phyloP scores from a whole-genome alignment of 169 alveolate species.

The Babesia gibsoni region DNA sequence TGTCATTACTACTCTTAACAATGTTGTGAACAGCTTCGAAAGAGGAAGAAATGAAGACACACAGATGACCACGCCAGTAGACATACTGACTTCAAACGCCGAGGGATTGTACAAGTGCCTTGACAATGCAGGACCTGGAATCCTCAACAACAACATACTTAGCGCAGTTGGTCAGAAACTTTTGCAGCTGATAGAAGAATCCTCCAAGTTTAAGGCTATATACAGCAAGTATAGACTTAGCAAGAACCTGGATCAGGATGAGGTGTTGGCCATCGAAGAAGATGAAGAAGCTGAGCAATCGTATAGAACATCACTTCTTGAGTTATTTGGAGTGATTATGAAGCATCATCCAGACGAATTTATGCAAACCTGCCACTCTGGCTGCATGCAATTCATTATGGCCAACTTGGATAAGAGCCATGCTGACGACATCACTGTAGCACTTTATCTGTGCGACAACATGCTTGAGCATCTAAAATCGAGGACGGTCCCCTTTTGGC shows the following conservation, averaged over 20 bases:
- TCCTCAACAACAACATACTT: constrained; percentile 43
- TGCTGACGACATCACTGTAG: constrained; percentile 77
- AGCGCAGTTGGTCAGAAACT: constrained; percentile 38
- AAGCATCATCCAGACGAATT: constrained; percentile 77
- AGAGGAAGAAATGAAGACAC: constrained; percentile 64
- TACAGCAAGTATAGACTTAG: constrained; percentile 67
- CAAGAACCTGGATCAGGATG: constrained; percentile 77
- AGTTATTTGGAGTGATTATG: constrained; percentile 74
- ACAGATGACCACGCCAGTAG: constrained; percentile 58
- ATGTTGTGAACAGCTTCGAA: constrained; percentile 45
- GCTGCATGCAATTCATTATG: constrained; percentile 63
- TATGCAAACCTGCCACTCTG: constrained; percentile 68
- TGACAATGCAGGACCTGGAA: constrained; percentile 76
- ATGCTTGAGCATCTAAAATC: constrained; percentile 73
- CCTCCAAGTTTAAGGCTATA: constrained; percentile 47
- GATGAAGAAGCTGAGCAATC: constrained; percentile 79
- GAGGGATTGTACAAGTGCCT: constrained; percentile 72
- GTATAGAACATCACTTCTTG: constrained; percentile 74
- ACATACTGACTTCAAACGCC: constrained; percentile 69
- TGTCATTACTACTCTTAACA: constrained; percentile 47
- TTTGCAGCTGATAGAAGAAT: constrained; percentile 43
- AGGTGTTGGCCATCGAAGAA: constrained; percentile 64
- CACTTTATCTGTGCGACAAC: constrained; percentile 80
- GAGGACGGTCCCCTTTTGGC: constrained; percentile 71
- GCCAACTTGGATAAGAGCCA: constrained; percentile 51